Evolutionary conservation across 2,329 filamentous ascomycete species (phyloP), one percentile per base, ranked within the genome.

Genomic region (Monilinia fructicola): DNA sequence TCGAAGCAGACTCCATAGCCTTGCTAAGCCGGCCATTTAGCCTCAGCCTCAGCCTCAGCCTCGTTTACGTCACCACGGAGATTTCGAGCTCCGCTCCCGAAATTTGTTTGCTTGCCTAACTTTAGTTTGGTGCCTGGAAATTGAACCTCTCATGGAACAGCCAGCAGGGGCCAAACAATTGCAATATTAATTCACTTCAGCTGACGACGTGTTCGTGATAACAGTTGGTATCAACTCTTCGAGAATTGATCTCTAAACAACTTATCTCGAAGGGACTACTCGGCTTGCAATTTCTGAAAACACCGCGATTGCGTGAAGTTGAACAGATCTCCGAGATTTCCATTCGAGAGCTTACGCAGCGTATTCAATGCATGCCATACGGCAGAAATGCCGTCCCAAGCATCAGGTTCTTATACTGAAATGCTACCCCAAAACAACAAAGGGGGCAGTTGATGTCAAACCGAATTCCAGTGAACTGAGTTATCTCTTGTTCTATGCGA

Each of bases 391-490:
- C 79, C 92, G 94, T 68, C 94, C 95, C 38, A 98, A 97, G 83
- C 95, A 99, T 81, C 94, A 98, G 84, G 91, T 97, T 73, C 83
- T 98, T 69, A 90, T 97, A 72, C 86, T 97, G 71, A 97, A 97
- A 81, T 98, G 94, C 83, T 99, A 97, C 78, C 95, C 95, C 52
- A 90, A 90, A 73, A 93, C 91, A 71, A 91, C 91, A 71, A 98
- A 97, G 81, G 92, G 92, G 62, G 89, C 91, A 69, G 90, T 93
- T 77, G 92, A 97, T 75, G 92, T 97, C 76, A 96, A 94, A 80
- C 93, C 95, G 54, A 98, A 98, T 79, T 92, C 92, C 72, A 96
- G 92, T 80, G 95, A 99, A 82, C 87, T 99, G 70, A 96, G 92
- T 79, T 98, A 98, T 78, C 86, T 99, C 71, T 87, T 98, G 65